Base-by-base conservation (phyloP, 2,329 filamentous ascomycete genomes). In the Alternaria brassicae region DNA sequence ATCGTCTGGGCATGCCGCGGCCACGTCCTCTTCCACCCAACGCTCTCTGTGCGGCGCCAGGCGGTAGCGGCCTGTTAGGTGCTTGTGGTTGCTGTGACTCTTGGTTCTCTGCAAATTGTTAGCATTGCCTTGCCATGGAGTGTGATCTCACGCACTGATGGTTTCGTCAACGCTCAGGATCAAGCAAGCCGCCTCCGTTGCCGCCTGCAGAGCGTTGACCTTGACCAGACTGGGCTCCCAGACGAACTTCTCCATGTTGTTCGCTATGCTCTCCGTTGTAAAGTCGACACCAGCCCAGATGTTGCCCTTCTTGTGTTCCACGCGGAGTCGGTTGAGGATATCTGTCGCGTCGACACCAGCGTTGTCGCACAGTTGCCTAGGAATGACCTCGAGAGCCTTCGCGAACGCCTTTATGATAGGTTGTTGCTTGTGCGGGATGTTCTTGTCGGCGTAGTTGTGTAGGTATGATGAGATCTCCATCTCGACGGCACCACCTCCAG, bases 161-260 rank as follows among this genome's bases (percentile, higher is more conserved):
- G 95, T 99, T 87, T 99, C 95, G 76, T 99, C 95, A 56, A 99
- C 95, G 71, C 92, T 91, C 72, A 99, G 82, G 69, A 99, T 98
- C 82, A 99, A 82, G 82, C 95, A 99, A 69, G 91, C 91, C 21
- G 95, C 95, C 82, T 99, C 95, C 30, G 93, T 93, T 51, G 95
- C 95, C 19, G 95, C 94, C 82, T 97, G 93, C 66, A 99, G 90
- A 68, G 95, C 95, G 79, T 99, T 99, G 79, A 96, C 85, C 88
- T 99, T 99, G 76, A 99, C 91, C 65, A 98, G 83, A 47, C 91
- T 91, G 6, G 95, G 95, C 82, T 99, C 95, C 95, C 95, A 99
- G 40, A 99, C 95, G 78, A 98, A 99, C 56, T 87, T 89, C 77
- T 92, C 90, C 86, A 98, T 90, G 85, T 98, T 98, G 82, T 99